Base-by-base conservation (phyloP, 2,329 filamentous ascomycete species). In the Microdochium trichocladiopsis region DNA sequence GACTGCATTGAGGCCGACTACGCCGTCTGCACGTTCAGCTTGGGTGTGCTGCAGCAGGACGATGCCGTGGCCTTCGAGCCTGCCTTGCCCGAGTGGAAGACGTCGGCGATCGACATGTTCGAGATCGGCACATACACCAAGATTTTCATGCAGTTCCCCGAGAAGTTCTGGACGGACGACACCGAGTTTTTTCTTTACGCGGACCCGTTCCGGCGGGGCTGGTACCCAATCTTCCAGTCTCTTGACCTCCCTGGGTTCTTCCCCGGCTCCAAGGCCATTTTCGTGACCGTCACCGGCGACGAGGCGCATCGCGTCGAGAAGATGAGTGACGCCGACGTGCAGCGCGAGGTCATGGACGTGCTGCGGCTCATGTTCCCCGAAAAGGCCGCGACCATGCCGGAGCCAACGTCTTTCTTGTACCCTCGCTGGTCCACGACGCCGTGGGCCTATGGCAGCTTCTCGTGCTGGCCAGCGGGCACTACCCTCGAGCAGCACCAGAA, bases 111-210 rank as follows among this genome's bases (percentile, higher is more conserved):
- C 50, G 75, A 79, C 2, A 81, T 77, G 36, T 87, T 87, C 63
- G 71, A 74, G 55, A 87, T 88, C 79, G 85, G 80, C 6, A 87
- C 83, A 0, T 89, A 88, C 67, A 88, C 84, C 50, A 89, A 89
- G 63, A 80, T 88, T 55, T 88, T 88, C 67, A 69, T 86, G 54
- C 84, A 87, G 56, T 88, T 88, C 66, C 72, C 83, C 54, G 71
- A 83, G 51, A 78, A 81, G 0, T 89, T 88, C 66, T 88, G 85
- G 86, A 75, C 70, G 58, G 61, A 67, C 1, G 66, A 72, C 16
- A 69, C 63, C 0, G 65, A 77, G 56, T 77, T 65, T 56, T 72
- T 76, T 53, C 61, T 77, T 0, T 76, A 76, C 51, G 73, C 74
- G 0, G 73, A 74, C 23, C 65, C 71, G 2, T 62, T 63, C 0